Evolutionary conservation across 2,329 filamentous ascomycete genomes (phyloP).

Genomic region (Xylariaceae sp.): DNA sequence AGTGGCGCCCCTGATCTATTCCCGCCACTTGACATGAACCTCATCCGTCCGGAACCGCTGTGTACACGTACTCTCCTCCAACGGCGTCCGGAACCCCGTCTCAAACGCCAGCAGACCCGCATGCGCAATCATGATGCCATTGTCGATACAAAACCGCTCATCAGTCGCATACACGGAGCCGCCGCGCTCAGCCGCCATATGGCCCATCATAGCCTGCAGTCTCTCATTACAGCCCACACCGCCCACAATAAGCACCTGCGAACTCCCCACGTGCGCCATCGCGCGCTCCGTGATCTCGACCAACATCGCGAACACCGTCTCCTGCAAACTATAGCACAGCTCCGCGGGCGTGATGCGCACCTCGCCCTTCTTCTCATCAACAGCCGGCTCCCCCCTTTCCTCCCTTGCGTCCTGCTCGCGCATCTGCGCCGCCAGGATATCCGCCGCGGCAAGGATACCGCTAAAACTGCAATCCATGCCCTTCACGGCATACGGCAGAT

Average conservation of each 20-base stretch:
- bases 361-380: constrained; percentile 37
- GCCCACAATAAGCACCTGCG: constrained; percentile 88
- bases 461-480: constrained; percentile 98
- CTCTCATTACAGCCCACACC: constrained; percentile 94
- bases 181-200: constrained; percentile 83
- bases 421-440: constrained; percentile 70
- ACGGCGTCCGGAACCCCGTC: constrained; percentile 69
- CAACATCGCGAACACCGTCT: constrained; percentile 93
- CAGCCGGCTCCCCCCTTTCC: constrained; percentile 21
- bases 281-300: constrained; percentile 97
- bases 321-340: constrained; percentile 89
- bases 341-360: constrained; percentile 70
- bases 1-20: constrained; percentile 35
- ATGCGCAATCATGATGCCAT: constrained; percentile 99
- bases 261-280: constrained; percentile 93
- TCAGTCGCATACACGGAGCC: constrained; percentile 93
- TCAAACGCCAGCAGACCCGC: constrained; percentile 81
- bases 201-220: constrained; percentile 96
- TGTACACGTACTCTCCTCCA: constrained; percentile 80
- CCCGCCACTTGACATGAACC: constrained; percentile 73
- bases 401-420: constrained; percentile 33
- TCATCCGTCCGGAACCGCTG: constrained; percentile 80
- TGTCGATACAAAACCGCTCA: constrained; percentile 97
- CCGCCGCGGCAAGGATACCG: constrained; percentile 79
- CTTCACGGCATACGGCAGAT: constrained; percentile 93